A percentile compares a stretch with the other conserved stretches of the same genome.
These are phyloP conservation scores for Xanthoparmelia taractica DNA, from an alignment of 495 filamentous ascomycete species.

Conservation along the genomic window DNA sequence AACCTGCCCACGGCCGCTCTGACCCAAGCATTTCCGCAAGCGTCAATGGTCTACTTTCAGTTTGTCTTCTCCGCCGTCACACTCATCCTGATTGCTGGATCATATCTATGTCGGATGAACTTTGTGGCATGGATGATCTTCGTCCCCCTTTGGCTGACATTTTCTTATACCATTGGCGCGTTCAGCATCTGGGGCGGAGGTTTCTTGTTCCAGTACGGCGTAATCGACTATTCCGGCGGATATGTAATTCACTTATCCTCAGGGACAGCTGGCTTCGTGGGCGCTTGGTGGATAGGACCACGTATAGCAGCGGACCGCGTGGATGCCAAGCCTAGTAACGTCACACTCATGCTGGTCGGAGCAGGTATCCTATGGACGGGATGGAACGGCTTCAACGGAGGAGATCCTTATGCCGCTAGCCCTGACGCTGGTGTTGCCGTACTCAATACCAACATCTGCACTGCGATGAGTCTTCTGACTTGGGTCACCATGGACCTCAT, in stretches of 20 bases:
- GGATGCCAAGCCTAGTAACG: conserved; percentile 45
- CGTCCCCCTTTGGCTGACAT: conserved; percentile 45
- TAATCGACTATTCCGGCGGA: conserved; percentile 52
- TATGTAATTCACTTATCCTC: conserved; percentile 53
- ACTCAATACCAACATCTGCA: conserved; percentile 49
- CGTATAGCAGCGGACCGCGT: conserved; percentile 44
- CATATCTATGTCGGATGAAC: conserved; percentile 46
- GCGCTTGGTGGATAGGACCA: conserved; percentile 47
- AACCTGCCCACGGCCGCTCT: conserved; percentile 39
- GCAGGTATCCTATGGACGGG: conserved; percentile 51
- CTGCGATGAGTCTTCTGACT: conserved; percentile 43
- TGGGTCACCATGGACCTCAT: conserved; percentile 43
- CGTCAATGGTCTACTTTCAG: conserved; percentile 54
- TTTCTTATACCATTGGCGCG: conserved; percentile 38
- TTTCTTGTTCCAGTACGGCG: conserved; percentile 44
- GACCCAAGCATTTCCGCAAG: conserved; percentile 37
- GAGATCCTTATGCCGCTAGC: conserved; percentile 48
- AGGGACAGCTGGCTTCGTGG: conserved; percentile 48
- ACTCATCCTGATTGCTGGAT: conserved; percentile 44
- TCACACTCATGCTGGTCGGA: conserved; percentile 44
- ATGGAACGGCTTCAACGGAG: conserved; percentile 54
- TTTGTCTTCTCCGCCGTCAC: conserved; percentile 54
- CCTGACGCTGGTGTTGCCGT: conserved; percentile 50
- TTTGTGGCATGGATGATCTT: conserved; percentile 52
- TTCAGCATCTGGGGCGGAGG: conserved; percentile 51